Evolutionary conservation across 208 protist species (phyloP), one percentile per base, ranked within the genome.

Genomic region (Acanthamoeba healyi): DNA sequence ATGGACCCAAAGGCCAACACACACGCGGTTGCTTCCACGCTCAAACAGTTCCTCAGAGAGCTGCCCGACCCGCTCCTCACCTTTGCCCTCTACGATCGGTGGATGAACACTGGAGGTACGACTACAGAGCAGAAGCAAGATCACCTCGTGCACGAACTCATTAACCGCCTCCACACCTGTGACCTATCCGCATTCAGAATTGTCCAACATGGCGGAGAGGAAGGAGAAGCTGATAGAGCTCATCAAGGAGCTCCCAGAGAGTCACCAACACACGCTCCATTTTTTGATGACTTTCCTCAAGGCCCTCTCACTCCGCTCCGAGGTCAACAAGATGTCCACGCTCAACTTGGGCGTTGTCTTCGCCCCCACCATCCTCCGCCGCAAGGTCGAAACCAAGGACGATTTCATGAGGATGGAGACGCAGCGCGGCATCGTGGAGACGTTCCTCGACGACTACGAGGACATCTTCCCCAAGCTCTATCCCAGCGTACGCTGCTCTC

Each of bases 21-120:
- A 6, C 88, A 93, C 63, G 51, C 88, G 5, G 88, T 93, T 10
- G 88, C 88, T 38, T 15, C 88, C n/a, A 29, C 44, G 24, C 58
- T 82, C 40, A 93, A 93, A 29, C 88, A 93, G 63, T 93, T 93
- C 38, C 90, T 84, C 67, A 6, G 88, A 10, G 67, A 93, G 65
- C 58, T 93, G 61, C 88, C 88, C 6, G 88, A 93, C 9, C 88
- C 88, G 44, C 44, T 93, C 29, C 88, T 93, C 9, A 93, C 88
- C 24, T 93, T 93, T 34, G 7, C n/a, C 19, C n/a, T 93, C 17
- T 93, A 84, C 42, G 88, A 93, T 91, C 26, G 88, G 15, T 93
- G 67, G 65, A 93, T 93, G 88, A 65, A 74, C 38, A 58, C 88
- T 82, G 88, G 38, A 10, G 88, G 88, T 93, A 90, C 5, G 10